Base-by-base conservation (phyloP, 495 filamentous ascomycete genomes). In the Stereocaulon alpinum region DNA sequence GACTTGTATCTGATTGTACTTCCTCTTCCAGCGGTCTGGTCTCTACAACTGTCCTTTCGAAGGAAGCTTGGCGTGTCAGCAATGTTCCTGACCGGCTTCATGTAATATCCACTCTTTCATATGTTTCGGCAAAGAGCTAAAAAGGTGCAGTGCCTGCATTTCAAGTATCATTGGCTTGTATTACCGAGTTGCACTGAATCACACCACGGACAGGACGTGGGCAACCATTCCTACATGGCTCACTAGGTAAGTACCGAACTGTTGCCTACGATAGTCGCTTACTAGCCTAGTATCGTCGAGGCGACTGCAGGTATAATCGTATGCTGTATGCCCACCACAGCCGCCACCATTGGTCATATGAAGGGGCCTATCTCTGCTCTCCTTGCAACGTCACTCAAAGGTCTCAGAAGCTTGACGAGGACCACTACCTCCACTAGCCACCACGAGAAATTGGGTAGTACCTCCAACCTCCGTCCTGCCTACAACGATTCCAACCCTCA, bases 1-100 rank as follows among this genome's bases (percentile, higher is more conserved):
- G 66, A 68, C 37, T 32, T 68, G 11, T 68, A 66, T 44, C 50
- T 68, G 20, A 34, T 68, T 18, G 55, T 66, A 34, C 40, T 68
- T 14, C 66, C 66, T 22, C 40, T 68, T 17, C 66, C 63, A 43
- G 63, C 63, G 6, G 60, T 61, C 10, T 61, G 64, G 60, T 29
- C 12, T 7, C 32, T 65, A 50, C 63, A 65, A 14, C 40, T 63
- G 15, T 43, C 63, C 7, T 20, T 55, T 17, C 63, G 59, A 14
- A 49, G 45, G 37, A 65, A 63, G 29, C 12, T 67, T 24, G 60
- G 17, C 14, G 48, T 64, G 1, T 43, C 56, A 14, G 60, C 60
- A 20, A 61, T 67, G 29, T 63, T 67, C 44, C 44, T 58, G 9
- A 67, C 63, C 22, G 65, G 65, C 6, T 47, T 56, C 7, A 34